Conservation (phyloP, 2,329 filamentous ascomycete genomes). For the Apiospora hydei region DNA sequence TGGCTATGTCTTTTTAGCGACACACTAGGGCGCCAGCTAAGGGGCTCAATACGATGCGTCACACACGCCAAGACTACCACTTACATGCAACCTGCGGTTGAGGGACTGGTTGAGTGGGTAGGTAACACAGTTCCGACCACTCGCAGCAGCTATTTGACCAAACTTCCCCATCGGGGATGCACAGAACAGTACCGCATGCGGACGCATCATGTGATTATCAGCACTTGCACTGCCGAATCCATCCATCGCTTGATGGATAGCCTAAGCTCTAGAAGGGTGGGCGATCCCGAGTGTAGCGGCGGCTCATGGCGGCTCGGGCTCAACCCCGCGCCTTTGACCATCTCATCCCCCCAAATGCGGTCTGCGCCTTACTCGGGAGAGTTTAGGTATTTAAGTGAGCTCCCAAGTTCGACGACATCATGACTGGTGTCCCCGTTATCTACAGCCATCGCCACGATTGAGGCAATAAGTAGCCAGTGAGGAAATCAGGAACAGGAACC, state of each 20-base stretch:
- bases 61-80: not conserved
- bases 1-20: not conserved
- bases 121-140: not conserved
- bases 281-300: not conserved
- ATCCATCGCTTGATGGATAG: not conserved
- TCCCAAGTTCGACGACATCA: not conserved
- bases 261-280: not conserved
- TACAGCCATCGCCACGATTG: not conserved
- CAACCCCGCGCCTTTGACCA: not conserved
- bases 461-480: not conserved
- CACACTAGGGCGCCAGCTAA: not conserved
- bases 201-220: constrained; percentile 3
- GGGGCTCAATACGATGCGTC: not conserved
- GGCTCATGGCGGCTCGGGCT: not conserved
- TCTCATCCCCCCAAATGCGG: not conserved
- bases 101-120: constrained; percentile 1
- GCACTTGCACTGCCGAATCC: not conserved
- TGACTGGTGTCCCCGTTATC: not conserved
- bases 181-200: too few species aligned
- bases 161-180: not conserved
- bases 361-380: not conserved
- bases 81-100: not conserved
- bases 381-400: not conserved
- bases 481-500: not conserved
- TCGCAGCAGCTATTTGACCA: not conserved